Evolutionary conservation across 495 filamentous ascomycete species (phyloP).

Genomic region (Immersiella caudata): DNA sequence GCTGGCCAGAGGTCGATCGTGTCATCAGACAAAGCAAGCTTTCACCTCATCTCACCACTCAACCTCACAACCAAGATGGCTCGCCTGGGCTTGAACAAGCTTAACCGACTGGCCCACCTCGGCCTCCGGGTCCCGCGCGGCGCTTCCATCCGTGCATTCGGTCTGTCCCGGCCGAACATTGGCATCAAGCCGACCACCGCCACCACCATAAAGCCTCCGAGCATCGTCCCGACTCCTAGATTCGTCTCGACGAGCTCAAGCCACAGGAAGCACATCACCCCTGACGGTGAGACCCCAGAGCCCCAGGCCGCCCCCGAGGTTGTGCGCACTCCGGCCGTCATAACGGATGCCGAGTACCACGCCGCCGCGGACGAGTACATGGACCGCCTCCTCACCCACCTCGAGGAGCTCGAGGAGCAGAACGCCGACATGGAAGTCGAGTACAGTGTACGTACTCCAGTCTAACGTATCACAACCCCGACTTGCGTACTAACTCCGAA

Average conservation of each 20-base stretch:
- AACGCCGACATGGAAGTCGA: constrained; percentile 68
- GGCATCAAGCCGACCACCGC: neutral
- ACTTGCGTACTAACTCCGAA: constrained; percentile 19
- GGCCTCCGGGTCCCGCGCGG: constrained; percentile 22
- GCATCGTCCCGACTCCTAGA: neutral
- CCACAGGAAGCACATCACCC: constrained; percentile 36
- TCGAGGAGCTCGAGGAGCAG: constrained; percentile 66
- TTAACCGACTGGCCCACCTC: constrained; percentile 29
- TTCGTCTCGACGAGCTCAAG: constrained; percentile 24
- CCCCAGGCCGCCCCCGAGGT: constrained; percentile 27
- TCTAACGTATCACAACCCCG: neutral
- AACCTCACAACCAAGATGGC: constrained; percentile 27
- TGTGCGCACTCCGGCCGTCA: constrained; percentile 33
- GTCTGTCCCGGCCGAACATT: constrained; percentile 16
- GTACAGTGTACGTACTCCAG: constrained; percentile 49
- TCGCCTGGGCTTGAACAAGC: constrained; percentile 30
- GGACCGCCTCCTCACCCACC: constrained; percentile 64
- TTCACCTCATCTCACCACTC: neutral
- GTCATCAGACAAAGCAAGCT: neutral
- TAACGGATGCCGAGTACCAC: constrained; percentile 51
- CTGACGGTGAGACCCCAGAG: constrained; percentile 33
- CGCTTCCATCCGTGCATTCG: constrained; percentile 8
- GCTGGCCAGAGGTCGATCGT: neutral
- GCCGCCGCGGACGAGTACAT: constrained; percentile 53
- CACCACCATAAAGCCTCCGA: neutral